phyloP scores from a whole-genome alignment of 2,329 filamentous ascomycete species.

The Fusarium metavorans region DNA sequence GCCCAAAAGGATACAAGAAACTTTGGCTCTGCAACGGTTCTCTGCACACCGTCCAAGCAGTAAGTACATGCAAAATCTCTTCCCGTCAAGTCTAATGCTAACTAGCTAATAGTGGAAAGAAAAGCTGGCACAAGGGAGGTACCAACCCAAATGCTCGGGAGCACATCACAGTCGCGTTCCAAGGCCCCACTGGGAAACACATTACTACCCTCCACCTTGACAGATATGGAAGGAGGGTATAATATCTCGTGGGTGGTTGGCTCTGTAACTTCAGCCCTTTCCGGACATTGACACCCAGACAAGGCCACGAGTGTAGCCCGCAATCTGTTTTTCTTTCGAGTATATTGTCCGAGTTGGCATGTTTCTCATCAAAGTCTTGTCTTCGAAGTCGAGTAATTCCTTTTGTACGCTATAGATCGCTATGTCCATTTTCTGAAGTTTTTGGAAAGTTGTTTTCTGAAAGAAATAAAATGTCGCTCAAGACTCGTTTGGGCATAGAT shows the following conservation, averaged over 20 bases:
- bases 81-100: neutral
- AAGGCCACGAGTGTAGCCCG: neutral
- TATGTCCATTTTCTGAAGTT: neutral
- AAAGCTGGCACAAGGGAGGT: neutral
- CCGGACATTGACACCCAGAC: neutral
- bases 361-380: neutral
- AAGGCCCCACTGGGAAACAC: neutral
- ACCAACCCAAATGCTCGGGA: neutral
- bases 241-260: fast-evolving
- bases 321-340: neutral
- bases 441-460: neutral
- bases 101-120: neutral
- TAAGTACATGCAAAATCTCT: neutral
- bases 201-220: neutral
- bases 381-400: neutral
- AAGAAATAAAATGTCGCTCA: neutral
- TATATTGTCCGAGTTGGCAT: neutral
- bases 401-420: neutral
- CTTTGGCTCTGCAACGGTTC: neutral
- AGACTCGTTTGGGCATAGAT: neutral
- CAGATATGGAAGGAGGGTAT: neutral
- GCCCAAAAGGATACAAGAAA: neutral
- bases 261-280: neutral
- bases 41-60: neutral
- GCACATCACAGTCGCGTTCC: neutral